Evolutionary conservation across 768 basidiomycete species (phyloP).

Genomic region (Lactarius vividus): DNA sequence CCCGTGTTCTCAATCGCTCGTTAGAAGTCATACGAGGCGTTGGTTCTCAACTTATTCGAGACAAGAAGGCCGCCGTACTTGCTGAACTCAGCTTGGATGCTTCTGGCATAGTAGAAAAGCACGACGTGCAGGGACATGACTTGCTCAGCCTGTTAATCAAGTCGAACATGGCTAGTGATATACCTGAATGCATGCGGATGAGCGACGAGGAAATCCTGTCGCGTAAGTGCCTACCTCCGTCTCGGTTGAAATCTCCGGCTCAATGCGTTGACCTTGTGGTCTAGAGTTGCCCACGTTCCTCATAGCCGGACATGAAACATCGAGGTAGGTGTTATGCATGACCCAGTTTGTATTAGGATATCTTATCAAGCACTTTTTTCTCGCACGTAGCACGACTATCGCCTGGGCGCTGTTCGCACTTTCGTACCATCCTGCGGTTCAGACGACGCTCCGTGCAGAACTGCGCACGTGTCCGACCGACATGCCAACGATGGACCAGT

Average conservation of each 20-base stretch:
- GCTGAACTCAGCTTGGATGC: constrained; percentile 5
- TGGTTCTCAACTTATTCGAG: constrained; percentile 45
- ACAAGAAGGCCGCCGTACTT: constrained; percentile 45
- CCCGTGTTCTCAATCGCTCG: constrained; percentile 32
- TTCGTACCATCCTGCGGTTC: constrained; percentile 33
- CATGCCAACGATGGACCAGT: constrained; percentile 32
- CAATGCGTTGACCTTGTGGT: no score
- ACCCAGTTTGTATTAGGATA: no score
- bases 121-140: constrained; percentile 30
- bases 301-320: constrained; percentile 31
- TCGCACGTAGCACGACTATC: constrained; percentile 31
- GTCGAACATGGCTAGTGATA: constrained; percentile 35
- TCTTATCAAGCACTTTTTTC: background rate
- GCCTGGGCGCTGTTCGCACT: constrained; percentile 39
- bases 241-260: no score
- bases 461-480: constrained; percentile 29
- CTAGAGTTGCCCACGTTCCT: no score
- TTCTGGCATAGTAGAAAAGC: constrained; percentile 15
- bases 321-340: constrained; percentile 15
- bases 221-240: no score
- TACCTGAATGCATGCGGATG: constrained; percentile 30
- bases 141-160: constrained; percentile 33
- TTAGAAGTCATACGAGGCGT: constrained; percentile 47
- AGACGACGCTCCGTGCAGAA: constrained; percentile 38
- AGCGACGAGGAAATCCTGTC: background rate